Percentiles rank a stretch among this genome's conserved stretches.
Conservation (phyloP, 352 stramenopile species). For the Globisporangium parvum region DNA sequence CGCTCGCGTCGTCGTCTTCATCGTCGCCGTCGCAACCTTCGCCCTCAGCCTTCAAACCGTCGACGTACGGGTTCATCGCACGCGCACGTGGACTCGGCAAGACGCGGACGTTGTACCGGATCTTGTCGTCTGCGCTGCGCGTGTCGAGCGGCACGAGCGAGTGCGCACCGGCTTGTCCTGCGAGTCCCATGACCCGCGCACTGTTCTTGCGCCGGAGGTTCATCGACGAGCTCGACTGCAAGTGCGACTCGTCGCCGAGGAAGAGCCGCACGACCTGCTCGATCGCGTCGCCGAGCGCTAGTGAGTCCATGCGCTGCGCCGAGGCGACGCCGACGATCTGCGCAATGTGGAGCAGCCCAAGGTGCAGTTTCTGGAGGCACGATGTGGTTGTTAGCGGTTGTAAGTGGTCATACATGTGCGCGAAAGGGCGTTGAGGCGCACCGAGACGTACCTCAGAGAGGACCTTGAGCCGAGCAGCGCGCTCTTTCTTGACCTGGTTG, state of each 20-base stretch:
- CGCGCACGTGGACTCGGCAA: slow-evolving; percentile 27
- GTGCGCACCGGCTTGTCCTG: slow-evolving; percentile 22
- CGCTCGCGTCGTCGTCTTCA: slow-evolving; percentile 15
- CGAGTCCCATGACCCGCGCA: slow-evolving; percentile 37
- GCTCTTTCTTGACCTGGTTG: slow-evolving; percentile 72
- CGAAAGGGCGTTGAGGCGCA: not conserved
- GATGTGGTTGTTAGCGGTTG: not conserved
- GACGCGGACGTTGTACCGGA: slow-evolving; percentile 76
- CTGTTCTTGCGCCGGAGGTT: slow-evolving; percentile 74
- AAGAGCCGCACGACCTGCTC: slow-evolving; percentile 74
- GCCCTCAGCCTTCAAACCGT: slow-evolving; percentile 3
- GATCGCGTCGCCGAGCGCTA: slow-evolving; percentile 59
- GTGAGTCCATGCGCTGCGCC: slow-evolving; percentile 41
- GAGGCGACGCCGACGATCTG: slow-evolving; percentile 56
- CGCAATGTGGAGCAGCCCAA: slow-evolving; percentile 72
- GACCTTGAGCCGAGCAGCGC: slow-evolving; percentile 38
- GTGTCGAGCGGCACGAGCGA: slow-evolving; percentile 24
- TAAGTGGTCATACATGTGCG: not conserved
- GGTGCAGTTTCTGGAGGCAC: slow-evolving; percentile 43
- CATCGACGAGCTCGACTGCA: slow-evolving; percentile 37
- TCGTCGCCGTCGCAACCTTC: slow-evolving; percentile 14
- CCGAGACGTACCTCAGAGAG: slow-evolving; percentile 42
- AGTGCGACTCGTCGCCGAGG: slow-evolving; percentile 65
- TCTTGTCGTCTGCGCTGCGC: slow-evolving; percentile 52
- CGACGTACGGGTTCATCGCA: slow-evolving; percentile 63